Percentiles rank a stretch among this genome's conserved stretches.
Conservation (phyloP, 352 stramenopile species). For the Phytophthora tubulina region DNA sequence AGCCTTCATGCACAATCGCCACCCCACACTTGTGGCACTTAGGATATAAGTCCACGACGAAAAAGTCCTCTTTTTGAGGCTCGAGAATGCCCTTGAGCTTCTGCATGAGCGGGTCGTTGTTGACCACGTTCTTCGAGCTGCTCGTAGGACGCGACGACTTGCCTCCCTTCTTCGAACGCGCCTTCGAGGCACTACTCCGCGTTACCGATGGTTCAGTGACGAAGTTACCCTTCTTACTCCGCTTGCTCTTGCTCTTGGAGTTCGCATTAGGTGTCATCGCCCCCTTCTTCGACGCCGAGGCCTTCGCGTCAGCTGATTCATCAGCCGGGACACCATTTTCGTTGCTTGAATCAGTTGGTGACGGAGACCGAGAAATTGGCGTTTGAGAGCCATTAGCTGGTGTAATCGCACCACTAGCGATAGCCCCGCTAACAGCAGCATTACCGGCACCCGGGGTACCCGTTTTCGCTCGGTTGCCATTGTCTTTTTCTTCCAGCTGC, state of each 20-base stretch:
- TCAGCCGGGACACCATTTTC: conserved; percentile 37
- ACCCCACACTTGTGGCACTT: conserved; percentile 90
- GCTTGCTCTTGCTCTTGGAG: conserved; percentile 81
- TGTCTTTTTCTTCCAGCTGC: conserved; percentile 95
- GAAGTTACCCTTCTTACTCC: conserved; percentile 41
- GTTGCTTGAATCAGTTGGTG: conserved; percentile 52
- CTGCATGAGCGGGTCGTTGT: conserved; percentile 96
- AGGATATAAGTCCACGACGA: conserved; percentile 96
- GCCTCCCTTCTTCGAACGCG: conserved; percentile 70
- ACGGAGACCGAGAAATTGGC: conserved; percentile 59
- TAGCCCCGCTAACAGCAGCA: conserved; percentile 9
- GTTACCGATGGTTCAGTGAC: conserved; percentile 71
- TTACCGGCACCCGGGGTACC: conserved; percentile 25
- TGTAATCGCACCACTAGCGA: conserved; percentile 17
- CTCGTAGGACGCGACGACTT: conserved; percentile 52
- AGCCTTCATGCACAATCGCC: conserved; percentile 88
- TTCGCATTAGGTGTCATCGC: conserved; percentile 41
- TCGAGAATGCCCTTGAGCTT: conserved; percentile 98
- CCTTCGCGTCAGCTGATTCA: conserved; percentile 17
- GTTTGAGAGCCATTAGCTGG: conserved; percentile 46
- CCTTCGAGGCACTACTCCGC: conserved; percentile 73
- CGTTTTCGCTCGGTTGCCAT: conserved; percentile 45
- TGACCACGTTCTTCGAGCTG: conserved; percentile 78
- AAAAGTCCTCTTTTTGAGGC: conserved; percentile 99
- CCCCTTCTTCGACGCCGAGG: conserved; percentile 34